Evolutionary conservation across 192 early-diverging fungal species (phyloP).

Genomic region (Lunasporangiospora selenospora): DNA sequence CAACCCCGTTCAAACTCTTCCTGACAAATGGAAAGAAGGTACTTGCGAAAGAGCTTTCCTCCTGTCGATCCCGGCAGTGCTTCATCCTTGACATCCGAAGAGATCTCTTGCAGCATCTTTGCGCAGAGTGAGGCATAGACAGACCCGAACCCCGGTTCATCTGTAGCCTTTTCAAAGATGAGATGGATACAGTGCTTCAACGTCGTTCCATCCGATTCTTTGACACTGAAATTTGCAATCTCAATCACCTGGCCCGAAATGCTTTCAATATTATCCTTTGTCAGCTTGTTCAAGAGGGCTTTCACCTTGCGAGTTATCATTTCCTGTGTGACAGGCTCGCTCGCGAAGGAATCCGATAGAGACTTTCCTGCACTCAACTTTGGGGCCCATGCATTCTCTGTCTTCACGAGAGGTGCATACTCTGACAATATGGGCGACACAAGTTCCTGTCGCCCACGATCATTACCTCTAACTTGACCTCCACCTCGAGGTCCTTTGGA

Average conservation of each 20-base stretch:
- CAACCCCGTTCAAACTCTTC: conserved; percentile 88
- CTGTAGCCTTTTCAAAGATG: conserved; percentile 91
- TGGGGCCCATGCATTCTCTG: conserved; percentile 81
- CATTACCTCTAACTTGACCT: conserved; percentile 55
- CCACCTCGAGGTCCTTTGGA: conserved; percentile 56
- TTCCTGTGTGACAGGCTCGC: conserved; percentile 54
- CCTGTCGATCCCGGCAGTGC: too few species aligned
- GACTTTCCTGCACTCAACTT: conserved; percentile 54
- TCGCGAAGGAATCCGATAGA: conserved; percentile 17
- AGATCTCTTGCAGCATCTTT: conserved; percentile 68
- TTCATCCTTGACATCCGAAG: conserved; percentile 58
- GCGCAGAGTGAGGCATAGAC: conserved; percentile 89
- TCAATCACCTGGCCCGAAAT: conserved; percentile 80
- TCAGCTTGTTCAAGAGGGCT: conserved; percentile 91
- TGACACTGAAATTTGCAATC: conserved; percentile 68
- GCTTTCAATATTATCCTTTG: conserved; percentile 87
- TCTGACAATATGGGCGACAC: conserved; percentile 48
- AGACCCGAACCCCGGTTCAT: conserved; percentile 81
- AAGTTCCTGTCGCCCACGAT: conserved; percentile 33
- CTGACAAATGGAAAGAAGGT: conserved; percentile 90
- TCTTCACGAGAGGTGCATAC: conserved; percentile 73
- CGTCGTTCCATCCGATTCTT: conserved; percentile 67
- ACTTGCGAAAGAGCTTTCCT: conserved; percentile 78
- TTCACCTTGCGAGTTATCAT: conserved; percentile 75
- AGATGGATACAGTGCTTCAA: conserved; percentile 80